Percentiles rank a stretch among this genome's conserved stretches.
Conservation (phyloP, 1,284 basidiomycete genomes). For the Mycosarcoma mackinlayi region DNA sequence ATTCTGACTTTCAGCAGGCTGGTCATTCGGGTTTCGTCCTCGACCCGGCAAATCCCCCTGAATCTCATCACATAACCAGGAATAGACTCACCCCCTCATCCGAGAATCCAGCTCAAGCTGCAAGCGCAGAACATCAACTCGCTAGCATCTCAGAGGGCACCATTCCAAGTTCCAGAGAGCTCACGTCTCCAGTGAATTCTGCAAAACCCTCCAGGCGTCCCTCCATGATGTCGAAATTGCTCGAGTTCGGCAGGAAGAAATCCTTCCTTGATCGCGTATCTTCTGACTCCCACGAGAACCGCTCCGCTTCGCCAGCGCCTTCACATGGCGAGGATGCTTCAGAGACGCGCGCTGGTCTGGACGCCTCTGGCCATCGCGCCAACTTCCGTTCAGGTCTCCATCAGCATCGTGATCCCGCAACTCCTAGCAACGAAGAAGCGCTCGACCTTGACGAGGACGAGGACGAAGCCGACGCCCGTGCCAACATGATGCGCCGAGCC, state of each 20-base stretch:
- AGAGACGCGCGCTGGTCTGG: not conserved
- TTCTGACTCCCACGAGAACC: constrained; percentile 16
- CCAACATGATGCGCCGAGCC: constrained; percentile 19
- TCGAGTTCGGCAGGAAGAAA: constrained; percentile 41
- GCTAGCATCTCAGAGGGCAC: constrained; percentile 35
- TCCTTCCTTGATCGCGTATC: constrained; percentile 36
- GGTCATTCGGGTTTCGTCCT: constrained; percentile 11
- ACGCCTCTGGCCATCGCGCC: constrained; percentile 7
- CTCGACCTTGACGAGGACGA: constrained; percentile 52
- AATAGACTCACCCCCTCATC: constrained; percentile 1
- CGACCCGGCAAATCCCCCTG: constrained; percentile 7
- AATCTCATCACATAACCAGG: not conserved
- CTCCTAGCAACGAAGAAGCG: constrained; percentile 43
- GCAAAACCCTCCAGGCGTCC: constrained; percentile 28
- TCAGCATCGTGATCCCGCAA: constrained; percentile 15
- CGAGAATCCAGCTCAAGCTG: constrained; percentile 6
- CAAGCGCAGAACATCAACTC: constrained; percentile 19
- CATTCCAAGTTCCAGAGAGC: constrained; percentile 17
- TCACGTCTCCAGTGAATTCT: constrained; percentile 8
- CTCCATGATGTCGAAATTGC: constrained; percentile 47
- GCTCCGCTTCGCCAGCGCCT: constrained; percentile 11
- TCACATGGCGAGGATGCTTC: constrained; percentile 12
- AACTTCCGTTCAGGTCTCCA: constrained; percentile 29
- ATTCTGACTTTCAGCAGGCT: constrained; percentile 17
- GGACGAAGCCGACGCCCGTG: constrained; percentile 22